These are phyloP conservation scores for Capsella rubella DNA, from an alignment of 441 rosid genomes.

Conservation along the genomic window DNA sequence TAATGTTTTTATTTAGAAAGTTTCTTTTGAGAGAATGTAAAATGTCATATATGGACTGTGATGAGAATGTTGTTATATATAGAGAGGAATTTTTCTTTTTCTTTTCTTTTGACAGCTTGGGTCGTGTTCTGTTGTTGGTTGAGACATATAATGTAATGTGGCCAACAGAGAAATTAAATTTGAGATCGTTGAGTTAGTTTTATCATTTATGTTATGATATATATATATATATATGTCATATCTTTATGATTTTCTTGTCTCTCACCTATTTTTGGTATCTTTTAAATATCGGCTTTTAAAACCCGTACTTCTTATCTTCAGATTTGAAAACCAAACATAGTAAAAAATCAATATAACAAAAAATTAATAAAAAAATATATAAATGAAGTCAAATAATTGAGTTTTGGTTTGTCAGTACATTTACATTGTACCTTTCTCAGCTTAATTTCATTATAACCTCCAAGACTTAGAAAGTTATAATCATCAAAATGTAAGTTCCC, in stretches of 20 bases:
- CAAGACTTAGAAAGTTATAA: background rate
- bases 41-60: constrained; percentile 13
- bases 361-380: background rate
- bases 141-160: constrained; percentile 27
- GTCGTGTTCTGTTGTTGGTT: constrained; percentile 25
- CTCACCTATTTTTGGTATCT: constrained; percentile 9
- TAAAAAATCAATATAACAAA: background rate
- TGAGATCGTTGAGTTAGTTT: constrained; percentile 15
- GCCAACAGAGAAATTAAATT: constrained; percentile 24
- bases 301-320: background rate
- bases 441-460: background rate
- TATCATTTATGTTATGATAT: background rate
- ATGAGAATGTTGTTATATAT: background rate
- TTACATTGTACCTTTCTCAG: background rate
- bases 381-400: background rate
- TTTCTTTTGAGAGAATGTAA: constrained; percentile 9
- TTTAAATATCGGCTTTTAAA: background rate
- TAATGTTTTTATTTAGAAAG: background rate
- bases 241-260: constrained; percentile 28
- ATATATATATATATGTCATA: constrained; percentile 1
- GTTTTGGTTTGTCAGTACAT: background rate
- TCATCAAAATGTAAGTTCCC: background rate
- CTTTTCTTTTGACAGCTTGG: constrained; percentile 21
- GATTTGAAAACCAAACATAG: background rate
- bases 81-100: background rate